Evolutionary conservation across 2,329 filamentous ascomycete genomes (phyloP).

Genomic region (Chaetomium globosum): DNA sequence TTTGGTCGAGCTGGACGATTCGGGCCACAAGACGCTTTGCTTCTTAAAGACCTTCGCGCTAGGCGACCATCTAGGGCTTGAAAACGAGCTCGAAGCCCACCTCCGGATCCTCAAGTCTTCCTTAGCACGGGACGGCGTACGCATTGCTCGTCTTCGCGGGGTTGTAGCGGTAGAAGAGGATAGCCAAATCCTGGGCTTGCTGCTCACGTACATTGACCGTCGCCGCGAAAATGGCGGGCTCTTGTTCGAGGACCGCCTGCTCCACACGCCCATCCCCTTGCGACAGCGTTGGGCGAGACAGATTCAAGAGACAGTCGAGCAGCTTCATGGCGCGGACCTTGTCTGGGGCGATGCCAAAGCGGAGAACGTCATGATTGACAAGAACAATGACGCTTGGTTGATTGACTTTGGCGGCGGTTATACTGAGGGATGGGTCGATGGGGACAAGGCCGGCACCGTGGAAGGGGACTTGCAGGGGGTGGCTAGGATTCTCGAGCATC

Average conservation of each 20-base stretch:
- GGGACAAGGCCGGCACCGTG: conserved; percentile 42
- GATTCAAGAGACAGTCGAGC: conserved; percentile 36
- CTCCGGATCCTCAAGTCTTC: conserved; percentile 19
- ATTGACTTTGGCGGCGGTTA: conserved; percentile 47
- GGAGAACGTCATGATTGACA: conserved; percentile 46
- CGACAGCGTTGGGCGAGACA: conserved; percentile 33
- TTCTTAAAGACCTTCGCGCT: conserved; percentile 21
- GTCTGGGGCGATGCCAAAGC: conserved; percentile 43
- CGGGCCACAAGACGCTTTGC: conserved; percentile 21
- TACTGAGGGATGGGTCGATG: conserved; percentile 47
- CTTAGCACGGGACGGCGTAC: conserved; percentile 6
- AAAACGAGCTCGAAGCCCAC: conserved; percentile 19
- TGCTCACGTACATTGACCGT: conserved; percentile 23
- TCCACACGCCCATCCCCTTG: conserved; percentile 19
- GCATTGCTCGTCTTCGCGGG: conserved; percentile 21
- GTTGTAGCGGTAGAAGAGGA: conserved; percentile 4
- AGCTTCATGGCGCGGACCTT: conserved; percentile 38
- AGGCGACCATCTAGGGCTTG: background rate
- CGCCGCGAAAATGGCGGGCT: conserved; percentile 18
- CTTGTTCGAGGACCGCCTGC: conserved; percentile 7
- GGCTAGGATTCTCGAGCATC: conserved; percentile 27
- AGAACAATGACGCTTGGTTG: conserved; percentile 43
- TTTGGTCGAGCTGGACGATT: conserved; percentile 20
- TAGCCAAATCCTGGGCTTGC: conserved; percentile 13
- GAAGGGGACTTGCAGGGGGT: conserved; percentile 44